phyloP scores from a whole-genome alignment of 805 yeast species.

The Kodamaea fukazawae region DNA sequence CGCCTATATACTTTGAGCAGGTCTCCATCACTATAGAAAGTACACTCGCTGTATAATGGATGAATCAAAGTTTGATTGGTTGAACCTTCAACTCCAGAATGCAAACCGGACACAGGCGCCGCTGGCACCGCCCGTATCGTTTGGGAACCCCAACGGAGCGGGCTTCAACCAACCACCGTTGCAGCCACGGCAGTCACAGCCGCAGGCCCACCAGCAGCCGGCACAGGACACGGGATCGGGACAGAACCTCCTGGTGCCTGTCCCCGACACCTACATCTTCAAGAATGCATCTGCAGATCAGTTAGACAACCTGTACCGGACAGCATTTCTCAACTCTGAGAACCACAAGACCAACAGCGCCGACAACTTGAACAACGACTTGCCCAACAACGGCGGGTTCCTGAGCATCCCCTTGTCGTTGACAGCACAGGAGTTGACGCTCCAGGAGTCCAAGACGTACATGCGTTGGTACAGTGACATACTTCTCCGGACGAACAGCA shows the following conservation, averaged over 20 bases:
- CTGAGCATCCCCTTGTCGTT: conserved; percentile 56
- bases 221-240: background rate
- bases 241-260: conserved; percentile 4
- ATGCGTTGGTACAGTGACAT: conserved; percentile 92
- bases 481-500: conserved; percentile 63
- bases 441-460: conserved; percentile 79
- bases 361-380: conserved; percentile 12
- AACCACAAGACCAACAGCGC: conserved; percentile 9
- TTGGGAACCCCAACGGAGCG: conserved; percentile 16
- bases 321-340: conserved; percentile 1
- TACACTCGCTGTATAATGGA: conserved; percentile 16
- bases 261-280: conserved; percentile 9
- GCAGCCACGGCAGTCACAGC: conserved; percentile 14
- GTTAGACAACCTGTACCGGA: conserved; percentile 3
- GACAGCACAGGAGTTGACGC: conserved; percentile 65
- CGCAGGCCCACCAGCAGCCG: background rate
- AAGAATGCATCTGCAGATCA: conserved; percentile 17
- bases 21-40: conserved; percentile 2
- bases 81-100: conserved; percentile 31
- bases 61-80: conserved; percentile 52
- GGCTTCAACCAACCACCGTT: background rate
- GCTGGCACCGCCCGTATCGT: conserved; percentile 54
- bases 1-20: conserved; percentile 1
- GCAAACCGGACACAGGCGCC: conserved; percentile 40
- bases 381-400: background rate